Conservation (phyloP, 2,329 filamentous ascomycete species). For the Monosporascus sp. region DNA sequence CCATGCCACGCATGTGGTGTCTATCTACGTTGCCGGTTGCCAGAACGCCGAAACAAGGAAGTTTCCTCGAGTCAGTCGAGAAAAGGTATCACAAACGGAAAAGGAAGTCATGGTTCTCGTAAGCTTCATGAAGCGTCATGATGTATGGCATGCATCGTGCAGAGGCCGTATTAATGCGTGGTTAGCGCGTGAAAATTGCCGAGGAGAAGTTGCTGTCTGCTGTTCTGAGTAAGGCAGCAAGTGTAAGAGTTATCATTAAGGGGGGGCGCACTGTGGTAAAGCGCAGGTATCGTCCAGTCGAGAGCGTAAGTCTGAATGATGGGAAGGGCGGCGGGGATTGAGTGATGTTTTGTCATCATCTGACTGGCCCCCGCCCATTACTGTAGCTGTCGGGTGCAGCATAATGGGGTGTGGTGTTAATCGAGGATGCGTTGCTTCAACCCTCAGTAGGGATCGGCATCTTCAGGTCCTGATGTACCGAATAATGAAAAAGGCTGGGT, state of each 20-base stretch:
- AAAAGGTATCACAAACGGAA: constrained; percentile 12
- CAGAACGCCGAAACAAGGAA: constrained; percentile 18
- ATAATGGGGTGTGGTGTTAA: not conserved
- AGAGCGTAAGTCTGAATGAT: not conserved
- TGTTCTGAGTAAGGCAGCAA: not conserved
- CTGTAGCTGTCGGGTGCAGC: not conserved
- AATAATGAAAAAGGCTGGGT: constrained; percentile 5
- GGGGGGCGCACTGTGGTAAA: not conserved
- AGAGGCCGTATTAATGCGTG: constrained; percentile 12
- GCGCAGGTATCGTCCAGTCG: not conserved
- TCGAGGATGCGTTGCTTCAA: constrained; percentile 3
- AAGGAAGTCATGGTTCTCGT: constrained; percentile 20
- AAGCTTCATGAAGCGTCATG: constrained; percentile 24
- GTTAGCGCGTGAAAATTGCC: not conserved
- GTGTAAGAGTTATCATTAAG: not conserved
- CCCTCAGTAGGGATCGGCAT: constrained; percentile 22
- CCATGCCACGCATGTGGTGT: constrained; percentile 10
- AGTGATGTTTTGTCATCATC: not conserved
- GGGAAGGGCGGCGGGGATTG: not conserved
- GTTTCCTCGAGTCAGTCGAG: constrained; percentile 6
- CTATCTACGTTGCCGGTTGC: constrained; percentile 11
- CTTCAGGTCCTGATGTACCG: constrained; percentile 11
- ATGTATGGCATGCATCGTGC: constrained; percentile 3
- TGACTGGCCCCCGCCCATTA: not conserved
- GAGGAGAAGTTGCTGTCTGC: not conserved